These are phyloP conservation scores for Trichophyton simii DNA, from an alignment of 2,329 filamentous ascomycete genomes.

Conservation along the genomic window DNA sequence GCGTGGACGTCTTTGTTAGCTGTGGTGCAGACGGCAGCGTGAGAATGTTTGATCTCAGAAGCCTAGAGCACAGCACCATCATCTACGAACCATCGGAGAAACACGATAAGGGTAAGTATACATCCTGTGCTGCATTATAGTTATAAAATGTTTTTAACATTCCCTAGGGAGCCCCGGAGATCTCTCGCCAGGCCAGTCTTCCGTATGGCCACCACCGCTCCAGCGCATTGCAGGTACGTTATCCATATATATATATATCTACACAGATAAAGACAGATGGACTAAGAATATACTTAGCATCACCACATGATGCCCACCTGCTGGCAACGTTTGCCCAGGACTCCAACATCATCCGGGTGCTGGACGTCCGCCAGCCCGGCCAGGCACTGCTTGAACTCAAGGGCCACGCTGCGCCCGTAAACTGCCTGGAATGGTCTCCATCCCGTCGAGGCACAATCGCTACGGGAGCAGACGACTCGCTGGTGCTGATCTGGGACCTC, in stretches of 20 bases:
- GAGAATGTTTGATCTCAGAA: conserved; percentile 94
- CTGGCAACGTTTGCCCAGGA: conserved; percentile 96
- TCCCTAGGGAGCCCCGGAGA: conserved; percentile 35
- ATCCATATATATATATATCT: neutral
- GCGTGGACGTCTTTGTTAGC: conserved; percentile 96
- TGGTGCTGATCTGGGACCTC: conserved; percentile 89
- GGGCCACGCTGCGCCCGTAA: conserved; percentile 73
- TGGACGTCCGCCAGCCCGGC: conserved; percentile 90
- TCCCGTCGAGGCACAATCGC: conserved; percentile 75
- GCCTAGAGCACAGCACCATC: conserved; percentile 94
- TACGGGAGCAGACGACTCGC: conserved; percentile 80
- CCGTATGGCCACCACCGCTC: conserved; percentile 46
- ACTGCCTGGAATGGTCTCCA: conserved; percentile 93
- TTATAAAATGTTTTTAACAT: neutral
- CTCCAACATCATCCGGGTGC: conserved; percentile 80
- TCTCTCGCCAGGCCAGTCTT: conserved; percentile 50
- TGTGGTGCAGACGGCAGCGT: conserved; percentile 96
- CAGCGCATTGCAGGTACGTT: conserved; percentile 32
- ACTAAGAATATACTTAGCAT: conserved; percentile 42
- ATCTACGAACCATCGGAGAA: conserved; percentile 97
- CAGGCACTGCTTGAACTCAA: conserved; percentile 88
- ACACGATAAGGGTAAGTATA: conserved; percentile 48
- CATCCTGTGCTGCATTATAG: neutral
- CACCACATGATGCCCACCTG: conserved; percentile 87
- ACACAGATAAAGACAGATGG: neutral